Evolutionary conservation across 208 protist genomes (phyloP), one percentile per base, ranked within the genome.

Genomic region (Trypanosoma caninum): DNA sequence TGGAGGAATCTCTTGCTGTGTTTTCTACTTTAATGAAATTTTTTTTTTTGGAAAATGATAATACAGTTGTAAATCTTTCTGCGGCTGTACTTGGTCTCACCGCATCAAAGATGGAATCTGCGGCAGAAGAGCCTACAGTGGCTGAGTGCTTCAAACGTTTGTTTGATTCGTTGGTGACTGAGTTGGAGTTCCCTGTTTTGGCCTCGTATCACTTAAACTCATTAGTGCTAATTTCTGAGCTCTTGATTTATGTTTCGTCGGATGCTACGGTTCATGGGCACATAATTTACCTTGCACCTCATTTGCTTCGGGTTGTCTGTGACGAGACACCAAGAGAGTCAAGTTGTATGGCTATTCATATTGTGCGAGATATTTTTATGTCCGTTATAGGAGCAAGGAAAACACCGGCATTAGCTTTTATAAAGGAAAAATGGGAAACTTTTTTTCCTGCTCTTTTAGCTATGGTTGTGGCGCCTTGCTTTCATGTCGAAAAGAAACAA

Each of bases 1-100:
- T 55, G 22, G 47, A 55, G 27, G 48, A 65, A 37, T 48, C 47
- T 27, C 35, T 75, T 18, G 57, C 55, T 30, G 55, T 75, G 10
- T 50, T 78, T 20, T 56, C 47, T 18, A 72, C 62, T 45, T 63
- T 80, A 14, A 33, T 80, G 38, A 54, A 72, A 53, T 40, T 67
- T 33, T 52, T 69, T 23, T 44, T 46, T 20, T 74, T 66, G 65
- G 68, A 74, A 63, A 72, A 72, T 51, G 58, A 59, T 38, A 50
- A 50, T 25, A 51, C 40, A 22, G 54, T 59, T 9, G 31, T 66
- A 16, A 66, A 72, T 55, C 56, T 84, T 42, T 68, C 70, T 46
- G 52, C 44, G 7, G 53, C 35, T 20, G 46, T 77, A 16, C 47
- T 84, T 48, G 59, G 57, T 31, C 55, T 64, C 23, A 47, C 77